Base-by-base conservation (phyloP, 2,329 filamentous ascomycete species). In the Cercospora beticola region DNA sequence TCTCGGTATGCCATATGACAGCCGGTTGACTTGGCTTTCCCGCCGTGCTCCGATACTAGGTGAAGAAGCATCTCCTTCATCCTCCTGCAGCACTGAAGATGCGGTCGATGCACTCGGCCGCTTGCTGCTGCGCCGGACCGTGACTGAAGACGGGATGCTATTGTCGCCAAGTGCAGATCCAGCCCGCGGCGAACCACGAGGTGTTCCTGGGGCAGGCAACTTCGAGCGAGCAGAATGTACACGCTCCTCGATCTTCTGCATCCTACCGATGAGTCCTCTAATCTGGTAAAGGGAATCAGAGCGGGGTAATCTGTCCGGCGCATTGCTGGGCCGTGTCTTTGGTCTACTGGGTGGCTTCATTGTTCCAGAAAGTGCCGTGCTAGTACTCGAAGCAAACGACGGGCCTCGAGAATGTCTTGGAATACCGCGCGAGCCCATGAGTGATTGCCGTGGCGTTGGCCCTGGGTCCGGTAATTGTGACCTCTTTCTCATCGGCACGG, bases 161-260 rank as follows among this genome's bases (percentile, higher is more conserved):
- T 79, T 78, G 58, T 81, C 81, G 46, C 72, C 79, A 66, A 73
- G 61, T 16, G 69, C 72, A 21, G 73, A 71, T 28, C 62, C 70
- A 30, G 74, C 65, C 60, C 92, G 87, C 23, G 94, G 93, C n/a
- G 93, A 97, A 4, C 87, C 86, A 59, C 90, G 89, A 18, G 94
- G 93, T 4, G 94, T 93, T 0, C 84, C 86, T 7, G 94, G 92
- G 1, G 91, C 92, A 2, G 95, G 95, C 21, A 99, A 87, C 81
- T 95, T 97, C 46, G 94, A 97, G 74, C 93, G 89, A 18, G 91
- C 95, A 26, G 90, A 93, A 70, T 98, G 93, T 9, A 99, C 94
- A 56, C 95, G 88, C 71, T 95, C 92, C 79, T 98, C 95, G 70
- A 99, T 89, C 73, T 93, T 92, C 81, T 97, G 93, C 93, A 98